Evolutionary conservation across 768 basidiomycete genomes (phyloP), one percentile per base, ranked within the genome.

Genomic region (Cystoderma amianthinum): DNA sequence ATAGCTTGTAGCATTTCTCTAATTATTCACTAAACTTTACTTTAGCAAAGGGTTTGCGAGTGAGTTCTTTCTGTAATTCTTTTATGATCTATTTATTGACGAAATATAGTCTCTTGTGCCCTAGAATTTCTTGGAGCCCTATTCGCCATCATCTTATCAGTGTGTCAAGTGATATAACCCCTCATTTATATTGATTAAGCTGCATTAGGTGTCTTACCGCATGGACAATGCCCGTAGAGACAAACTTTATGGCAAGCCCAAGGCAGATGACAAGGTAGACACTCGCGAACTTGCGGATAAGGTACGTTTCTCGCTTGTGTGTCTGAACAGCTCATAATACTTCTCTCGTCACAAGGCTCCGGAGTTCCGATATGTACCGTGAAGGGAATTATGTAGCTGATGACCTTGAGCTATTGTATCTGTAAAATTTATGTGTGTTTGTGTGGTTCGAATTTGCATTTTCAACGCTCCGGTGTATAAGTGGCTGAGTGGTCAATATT

Each of bases 251-350:
- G 84, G 84, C 1, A 66, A 65, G 39, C 72, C 70, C 1, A 58
- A 64, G 38, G 60, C 59, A 5, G 60, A 71, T 44, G 65, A 63
- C 5, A 69, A 61, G 15, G 76, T 85, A 15, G 74, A 86, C 49
- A 84, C 80, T 0, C 65, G 69, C 19, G 72, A 81, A 46, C 54
- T 82, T 5, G 84, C 84, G 1, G 84, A 86, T 51, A 68, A 78
- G 64, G 83, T 82, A 45, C 20, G 66, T 48, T 6, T 20, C 13
- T 35, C 24, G 5, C 36, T 21, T 11, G 18, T 22, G 41, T 25
- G n/a, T 35, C 15, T n/a, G n/a, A n/a, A n/a, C n/a, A n/a, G n/a
- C n/a, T n/a, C n/a, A n/a, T n/a, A n/a, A n/a, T n/a, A n/a, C 32
- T 11, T 32, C 34, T 7, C 2, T 34, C 17, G 33, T 17, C 30